phyloP scores from a whole-genome alignment of 2,329 filamentous ascomycete species.

The Pyricularia grisea region DNA sequence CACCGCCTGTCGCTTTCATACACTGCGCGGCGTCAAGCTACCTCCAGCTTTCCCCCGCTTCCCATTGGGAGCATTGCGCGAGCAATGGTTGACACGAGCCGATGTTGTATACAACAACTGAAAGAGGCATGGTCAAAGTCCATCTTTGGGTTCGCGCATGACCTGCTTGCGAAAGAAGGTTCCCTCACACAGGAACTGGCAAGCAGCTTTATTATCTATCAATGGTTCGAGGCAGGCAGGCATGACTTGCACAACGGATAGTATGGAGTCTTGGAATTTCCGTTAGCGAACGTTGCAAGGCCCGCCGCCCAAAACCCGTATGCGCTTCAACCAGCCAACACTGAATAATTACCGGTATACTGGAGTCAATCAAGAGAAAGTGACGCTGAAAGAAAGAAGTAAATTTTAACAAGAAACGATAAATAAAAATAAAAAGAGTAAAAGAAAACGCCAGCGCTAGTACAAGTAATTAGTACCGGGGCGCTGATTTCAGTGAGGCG shows the following conservation, averaged over 20 bases:
- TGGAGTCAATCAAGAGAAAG: background rate
- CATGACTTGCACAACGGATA: background rate
- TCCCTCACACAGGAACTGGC: background rate
- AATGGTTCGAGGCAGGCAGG: background rate
- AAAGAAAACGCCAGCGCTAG: background rate
- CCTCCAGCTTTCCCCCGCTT: background rate
- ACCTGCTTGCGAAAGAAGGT: background rate
- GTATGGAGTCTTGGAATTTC: background rate
- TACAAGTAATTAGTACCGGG: background rate
- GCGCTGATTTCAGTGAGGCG: background rate
- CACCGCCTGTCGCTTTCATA: background rate
- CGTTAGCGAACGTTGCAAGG: background rate
- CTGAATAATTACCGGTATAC: background rate
- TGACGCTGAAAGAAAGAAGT: background rate
- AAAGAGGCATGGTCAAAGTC: slow-evolving; percentile 1
- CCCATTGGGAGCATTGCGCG: background rate
- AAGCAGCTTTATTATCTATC: background rate
- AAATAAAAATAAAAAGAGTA: background rate
- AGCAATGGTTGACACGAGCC: background rate
- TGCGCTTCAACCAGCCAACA: background rate
- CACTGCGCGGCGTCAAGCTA: background rate
- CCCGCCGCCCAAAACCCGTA: background rate
- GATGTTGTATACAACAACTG: background rate
- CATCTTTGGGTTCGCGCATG: background rate
- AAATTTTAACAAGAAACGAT: background rate